Percentiles rank a stretch among this genome's conserved stretches.
Evolutionary conservation across 2,329 filamentous ascomycete species (phyloP).

Genomic region (Trichophyton rubrum): DNA sequence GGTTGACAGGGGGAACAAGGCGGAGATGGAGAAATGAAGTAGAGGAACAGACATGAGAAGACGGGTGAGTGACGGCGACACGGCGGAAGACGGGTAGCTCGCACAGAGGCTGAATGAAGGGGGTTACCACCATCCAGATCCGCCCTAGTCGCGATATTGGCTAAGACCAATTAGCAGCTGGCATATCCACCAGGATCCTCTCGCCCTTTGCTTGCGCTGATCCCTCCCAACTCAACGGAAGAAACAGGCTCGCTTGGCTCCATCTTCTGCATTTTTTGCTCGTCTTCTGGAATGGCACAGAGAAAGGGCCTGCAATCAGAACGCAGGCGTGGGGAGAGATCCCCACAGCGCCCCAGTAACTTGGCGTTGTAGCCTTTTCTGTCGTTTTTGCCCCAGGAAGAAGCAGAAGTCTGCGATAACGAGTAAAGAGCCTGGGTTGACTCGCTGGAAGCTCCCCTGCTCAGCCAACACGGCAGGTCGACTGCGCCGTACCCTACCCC

Average conservation of each 20-base stretch:
- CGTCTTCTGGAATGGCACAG: slow-evolving; percentile 2
- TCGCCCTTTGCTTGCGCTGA: slow-evolving; percentile 99
- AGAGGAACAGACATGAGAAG: background rate
- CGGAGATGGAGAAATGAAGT: too few species aligned
- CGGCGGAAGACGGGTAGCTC: background rate
- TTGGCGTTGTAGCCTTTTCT: slow-evolving; percentile 11
- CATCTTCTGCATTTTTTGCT: background rate
- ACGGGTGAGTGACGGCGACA: background rate
- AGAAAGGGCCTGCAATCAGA: background rate
- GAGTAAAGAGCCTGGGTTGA: background rate
- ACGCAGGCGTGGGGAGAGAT: slow-evolving; percentile 1
- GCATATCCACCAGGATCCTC: slow-evolving; percentile 88
- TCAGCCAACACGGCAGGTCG: background rate
- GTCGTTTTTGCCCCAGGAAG: background rate
- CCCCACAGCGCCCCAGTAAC: slow-evolving; percentile 1
- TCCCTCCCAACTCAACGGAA: slow-evolving; percentile 26
- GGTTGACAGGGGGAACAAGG: background rate
- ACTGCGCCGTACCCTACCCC: background rate
- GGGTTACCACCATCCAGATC: slow-evolving; percentile 4
- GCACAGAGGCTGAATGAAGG: background rate
- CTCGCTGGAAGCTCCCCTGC: background rate
- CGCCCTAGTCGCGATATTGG: slow-evolving; percentile 1
- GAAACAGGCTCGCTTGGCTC: background rate
- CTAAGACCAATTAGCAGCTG: background rate
- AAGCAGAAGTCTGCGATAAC: background rate